Evolutionary conservation across 345 rosid species (phyloP).

Genomic region (Passiflora organensis): DNA sequence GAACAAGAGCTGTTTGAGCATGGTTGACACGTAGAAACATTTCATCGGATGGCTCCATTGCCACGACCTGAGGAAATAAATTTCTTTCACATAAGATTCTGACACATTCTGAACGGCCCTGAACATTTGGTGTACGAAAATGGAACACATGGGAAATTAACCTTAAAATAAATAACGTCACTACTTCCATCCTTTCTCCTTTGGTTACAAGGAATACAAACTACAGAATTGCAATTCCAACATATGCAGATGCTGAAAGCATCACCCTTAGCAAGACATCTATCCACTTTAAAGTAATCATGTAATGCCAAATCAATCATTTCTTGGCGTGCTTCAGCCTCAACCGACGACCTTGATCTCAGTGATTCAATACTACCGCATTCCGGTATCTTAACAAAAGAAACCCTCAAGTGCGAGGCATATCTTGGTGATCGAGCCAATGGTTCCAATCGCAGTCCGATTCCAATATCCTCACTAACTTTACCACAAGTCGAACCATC

Average conservation of each 20-base stretch:
- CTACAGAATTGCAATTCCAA: constrained; percentile 73
- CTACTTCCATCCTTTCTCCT: constrained; percentile 30
- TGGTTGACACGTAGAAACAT: constrained; percentile 62
- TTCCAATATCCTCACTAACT: constrained; percentile 23
- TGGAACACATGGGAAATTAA: constrained; percentile 20
- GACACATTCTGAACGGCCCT: constrained; percentile 5
- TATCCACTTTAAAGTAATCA: constrained; percentile 68
- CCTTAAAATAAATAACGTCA: constrained; percentile 70
- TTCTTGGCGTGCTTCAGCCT: constrained; percentile 80
- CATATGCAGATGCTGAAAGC: constrained; percentile 51
- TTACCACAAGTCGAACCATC: constrained; percentile 32
- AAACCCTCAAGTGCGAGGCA: constrained; percentile 86
- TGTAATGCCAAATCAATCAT: constrained; percentile 78
- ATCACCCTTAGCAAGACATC: constrained; percentile 68
- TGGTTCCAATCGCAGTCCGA: constrained; percentile 58
- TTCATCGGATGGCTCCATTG: constrained; percentile 89
- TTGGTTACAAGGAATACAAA: constrained; percentile 68
- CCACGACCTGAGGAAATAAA: constrained; percentile 60
- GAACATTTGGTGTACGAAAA: neutral
- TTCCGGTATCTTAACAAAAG: constrained; percentile 86
- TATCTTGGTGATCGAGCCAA: constrained; percentile 42
- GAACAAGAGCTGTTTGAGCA: constrained; percentile 85
- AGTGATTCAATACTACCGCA: constrained; percentile 72
- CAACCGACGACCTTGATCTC: constrained; percentile 51
- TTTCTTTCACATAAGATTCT: constrained; percentile 17